Conservation (phyloP, 2,329 filamentous ascomycete species). For the Calonectria pteridis region DNA sequence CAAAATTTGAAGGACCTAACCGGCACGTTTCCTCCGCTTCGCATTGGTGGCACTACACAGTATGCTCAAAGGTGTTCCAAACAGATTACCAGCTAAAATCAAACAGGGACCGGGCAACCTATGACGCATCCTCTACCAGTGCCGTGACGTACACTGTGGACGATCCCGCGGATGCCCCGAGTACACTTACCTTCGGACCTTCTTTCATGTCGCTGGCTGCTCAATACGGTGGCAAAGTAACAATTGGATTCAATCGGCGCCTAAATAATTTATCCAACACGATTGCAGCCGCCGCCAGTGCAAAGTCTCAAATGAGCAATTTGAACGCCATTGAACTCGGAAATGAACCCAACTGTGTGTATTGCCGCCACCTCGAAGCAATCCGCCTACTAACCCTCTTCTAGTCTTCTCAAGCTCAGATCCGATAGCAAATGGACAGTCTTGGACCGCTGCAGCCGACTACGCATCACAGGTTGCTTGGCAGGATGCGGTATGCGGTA, state of each 20-base stretch:
- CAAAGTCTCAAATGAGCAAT: slow-evolving; percentile 59
- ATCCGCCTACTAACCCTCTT: neutral
- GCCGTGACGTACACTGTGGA: slow-evolving; percentile 66
- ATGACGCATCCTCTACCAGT: slow-evolving; percentile 57
- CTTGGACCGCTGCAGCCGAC: slow-evolving; percentile 50
- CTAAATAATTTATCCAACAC: slow-evolving; percentile 67
- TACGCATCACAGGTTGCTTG: slow-evolving; percentile 48
- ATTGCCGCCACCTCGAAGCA: neutral
- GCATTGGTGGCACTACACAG: slow-evolving; percentile 71
- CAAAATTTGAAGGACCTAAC: slow-evolving; percentile 63
- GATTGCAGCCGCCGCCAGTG: slow-evolving; percentile 62
- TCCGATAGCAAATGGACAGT: slow-evolving; percentile 39
- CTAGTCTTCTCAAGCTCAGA: slow-evolving; percentile 30
- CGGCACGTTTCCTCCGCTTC: slow-evolving; percentile 64
- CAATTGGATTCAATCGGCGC: slow-evolving; percentile 66
- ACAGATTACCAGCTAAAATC: neutral
- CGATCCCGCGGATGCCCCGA: slow-evolving; percentile 60
- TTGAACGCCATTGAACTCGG: slow-evolving; percentile 67
- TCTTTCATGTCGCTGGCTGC: slow-evolving; percentile 64
- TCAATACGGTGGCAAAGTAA: slow-evolving; percentile 62
- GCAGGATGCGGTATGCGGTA: slow-evolving; percentile 48
- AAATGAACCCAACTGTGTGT: slow-evolving; percentile 67
- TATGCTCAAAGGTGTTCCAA: neutral
- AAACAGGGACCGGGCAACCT: slow-evolving; percentile 61
- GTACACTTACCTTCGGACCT: slow-evolving; percentile 63